phyloP scores from a whole-genome alignment of 1,284 basidiomycete species.

The Erythrobasidium hasegawianum region DNA sequence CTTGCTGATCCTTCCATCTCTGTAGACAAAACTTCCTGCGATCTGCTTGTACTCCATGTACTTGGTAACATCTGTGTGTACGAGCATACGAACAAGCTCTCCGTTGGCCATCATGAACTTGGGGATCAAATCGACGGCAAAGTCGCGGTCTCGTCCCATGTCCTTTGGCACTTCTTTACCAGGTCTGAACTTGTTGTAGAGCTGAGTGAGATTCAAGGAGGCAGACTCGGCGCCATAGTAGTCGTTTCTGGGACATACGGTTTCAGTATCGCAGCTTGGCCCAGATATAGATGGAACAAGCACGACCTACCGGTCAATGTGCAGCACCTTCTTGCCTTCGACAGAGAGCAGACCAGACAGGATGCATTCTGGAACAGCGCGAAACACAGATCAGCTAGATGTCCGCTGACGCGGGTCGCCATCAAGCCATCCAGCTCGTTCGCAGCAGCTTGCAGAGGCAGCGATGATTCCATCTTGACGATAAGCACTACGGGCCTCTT shows the following conservation, averaged over 20 bases:
- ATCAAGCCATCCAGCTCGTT: too few species aligned
- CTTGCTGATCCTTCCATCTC: slow-evolving; percentile 95
- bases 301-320: slow-evolving; percentile 70
- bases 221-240: slow-evolving; percentile 99
- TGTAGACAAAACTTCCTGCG: slow-evolving; percentile 94
- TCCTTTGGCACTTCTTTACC: slow-evolving; percentile 55
- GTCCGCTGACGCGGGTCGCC: too few species aligned
- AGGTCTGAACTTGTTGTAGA: slow-evolving; percentile 89
- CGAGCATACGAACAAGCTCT: slow-evolving; percentile 95
- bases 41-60: slow-evolving; percentile 99
- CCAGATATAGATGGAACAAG: not conserved
- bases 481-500: too few species aligned
- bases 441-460: too few species aligned
- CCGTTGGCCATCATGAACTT: slow-evolving; percentile 87
- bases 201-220: slow-evolving; percentile 91
- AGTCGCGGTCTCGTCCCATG: slow-evolving; percentile 90
- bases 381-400: slow-evolving; percentile 2
- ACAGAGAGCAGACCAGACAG: slow-evolving; percentile 94
- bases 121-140: slow-evolving; percentile 83
- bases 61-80: slow-evolving; percentile 97
- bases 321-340: slow-evolving; percentile 98
- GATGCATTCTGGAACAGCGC: slow-evolving; percentile 70
- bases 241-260: slow-evolving; percentile 68
- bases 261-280: not conserved
- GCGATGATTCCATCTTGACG: too few species aligned